Evolutionary conservation across 805 yeast species (phyloP).

Genomic region (Starmerella khaoyaiensis): DNA sequence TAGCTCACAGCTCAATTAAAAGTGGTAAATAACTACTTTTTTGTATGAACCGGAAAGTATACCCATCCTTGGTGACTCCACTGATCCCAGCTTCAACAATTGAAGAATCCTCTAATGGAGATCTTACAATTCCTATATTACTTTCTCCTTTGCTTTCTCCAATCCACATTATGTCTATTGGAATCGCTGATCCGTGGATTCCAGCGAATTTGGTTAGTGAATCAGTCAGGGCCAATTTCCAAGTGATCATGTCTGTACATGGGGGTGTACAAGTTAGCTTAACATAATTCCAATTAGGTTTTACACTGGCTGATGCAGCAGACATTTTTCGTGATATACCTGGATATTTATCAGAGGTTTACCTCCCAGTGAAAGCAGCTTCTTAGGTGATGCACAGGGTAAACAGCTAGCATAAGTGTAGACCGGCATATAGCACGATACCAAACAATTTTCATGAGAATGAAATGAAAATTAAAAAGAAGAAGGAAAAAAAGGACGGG

Average conservation of each 20-base stretch:
- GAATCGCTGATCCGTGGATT: slow-evolving; percentile 24
- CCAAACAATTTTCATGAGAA: no score
- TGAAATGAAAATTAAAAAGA: no score
- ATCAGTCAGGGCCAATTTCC: slow-evolving; percentile 22
- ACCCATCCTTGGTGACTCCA: slow-evolving; percentile 5
- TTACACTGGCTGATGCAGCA: slow-evolving; percentile 6
- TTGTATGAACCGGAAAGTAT: slow-evolving; percentile 5
- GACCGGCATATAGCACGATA: no score
- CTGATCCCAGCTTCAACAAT: slow-evolving; percentile 13
- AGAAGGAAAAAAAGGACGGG: background rate
- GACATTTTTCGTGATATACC: no score
- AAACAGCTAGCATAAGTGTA: no score
- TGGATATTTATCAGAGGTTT: no score
- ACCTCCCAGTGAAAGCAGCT: no score
- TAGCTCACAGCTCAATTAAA: background rate
- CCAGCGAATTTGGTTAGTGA: slow-evolving; percentile 24
- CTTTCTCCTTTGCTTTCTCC: background rate
- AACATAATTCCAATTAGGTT: slow-evolving; percentile 27
- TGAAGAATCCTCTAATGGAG: slow-evolving; percentile 11
- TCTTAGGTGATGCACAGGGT: no score
- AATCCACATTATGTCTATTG: slow-evolving; percentile 22
- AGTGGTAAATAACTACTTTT: slow-evolving; percentile 12
- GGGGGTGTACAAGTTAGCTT: slow-evolving; percentile 19
- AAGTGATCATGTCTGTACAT: slow-evolving; percentile 23
- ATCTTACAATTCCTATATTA: slow-evolving; percentile 13